phyloP scores from a whole-genome alignment of 202 grass and related monocot species.

The Dendrocalamus latiflorus region DNA sequence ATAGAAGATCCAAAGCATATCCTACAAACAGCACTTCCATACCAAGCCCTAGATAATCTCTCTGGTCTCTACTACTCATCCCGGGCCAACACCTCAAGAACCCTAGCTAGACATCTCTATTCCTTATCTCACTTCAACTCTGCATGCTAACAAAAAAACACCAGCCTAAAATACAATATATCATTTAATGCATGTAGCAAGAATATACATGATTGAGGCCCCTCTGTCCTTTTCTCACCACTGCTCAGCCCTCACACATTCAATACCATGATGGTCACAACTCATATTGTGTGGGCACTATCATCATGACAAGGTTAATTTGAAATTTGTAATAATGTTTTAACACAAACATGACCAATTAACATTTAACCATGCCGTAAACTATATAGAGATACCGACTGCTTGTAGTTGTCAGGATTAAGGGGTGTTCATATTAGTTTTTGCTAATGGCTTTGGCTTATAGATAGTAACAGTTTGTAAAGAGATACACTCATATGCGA shows the following conservation, averaged over 20 bases:
- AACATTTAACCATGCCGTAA: background rate
- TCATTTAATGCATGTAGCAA: slow-evolving; percentile 27
- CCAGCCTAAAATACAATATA: background rate
- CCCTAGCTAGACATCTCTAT: background rate
- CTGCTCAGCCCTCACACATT: slow-evolving; percentile 6
- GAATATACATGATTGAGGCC: slow-evolving; percentile 31
- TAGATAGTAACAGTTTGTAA: too few relatives aligned
- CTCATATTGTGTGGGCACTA: slow-evolving; percentile 17
- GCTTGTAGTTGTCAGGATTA: background rate
- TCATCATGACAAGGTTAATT: slow-evolving; percentile 2
- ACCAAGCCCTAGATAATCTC: background rate
- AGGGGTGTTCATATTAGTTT: too few relatives aligned
- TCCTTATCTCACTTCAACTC: background rate
- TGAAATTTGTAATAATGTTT: background rate
- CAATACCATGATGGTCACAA: slow-evolving; percentile 32
- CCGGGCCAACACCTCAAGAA: background rate
- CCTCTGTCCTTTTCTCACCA: slow-evolving; percentile 6
- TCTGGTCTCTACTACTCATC: background rate
- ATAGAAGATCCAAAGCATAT: background rate
- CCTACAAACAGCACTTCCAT: background rate
- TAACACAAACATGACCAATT: background rate
- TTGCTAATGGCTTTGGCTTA: too few relatives aligned
- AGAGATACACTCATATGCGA: too few relatives aligned
- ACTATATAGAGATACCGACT: background rate
- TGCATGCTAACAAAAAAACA: background rate